Evolutionary conservation across 306 rosid genomes (phyloP).

Genomic region (Trichosanthes cucumerina): DNA sequence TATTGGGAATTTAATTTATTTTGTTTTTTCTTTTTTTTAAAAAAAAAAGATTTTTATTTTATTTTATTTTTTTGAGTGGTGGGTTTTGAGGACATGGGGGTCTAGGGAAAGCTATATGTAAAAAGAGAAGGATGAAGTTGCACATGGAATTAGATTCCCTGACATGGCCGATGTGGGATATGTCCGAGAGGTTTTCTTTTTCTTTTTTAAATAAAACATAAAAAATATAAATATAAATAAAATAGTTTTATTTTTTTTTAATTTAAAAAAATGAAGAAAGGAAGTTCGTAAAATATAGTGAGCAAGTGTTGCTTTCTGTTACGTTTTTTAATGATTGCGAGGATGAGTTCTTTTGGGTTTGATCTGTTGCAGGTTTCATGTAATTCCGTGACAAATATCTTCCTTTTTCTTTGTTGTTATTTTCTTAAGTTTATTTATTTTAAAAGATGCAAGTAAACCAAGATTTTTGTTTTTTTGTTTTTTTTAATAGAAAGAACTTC

Average conservation of each 20-base stretch:
- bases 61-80: not conserved
- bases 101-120: not conserved
- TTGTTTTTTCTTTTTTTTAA: not conserved
- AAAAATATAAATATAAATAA: not conserved
- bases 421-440: too few species aligned
- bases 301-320: slow-evolving; percentile 3
- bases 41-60: too few species aligned
- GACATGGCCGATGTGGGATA: not conserved
- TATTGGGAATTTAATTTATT: not conserved
- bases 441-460: too few species aligned
- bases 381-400: slow-evolving; percentile 5
- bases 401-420: not conserved
- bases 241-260: not conserved
- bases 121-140: slow-evolving; percentile 12
- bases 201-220: not conserved
- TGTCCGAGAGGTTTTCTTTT: too few species aligned
- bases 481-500: too few species aligned
- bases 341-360: not conserved
- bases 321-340: not conserved
- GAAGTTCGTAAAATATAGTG: not conserved
- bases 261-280: not conserved
- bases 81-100: not conserved
- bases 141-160: slow-evolving; percentile 15
- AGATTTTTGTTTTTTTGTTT: too few species aligned
- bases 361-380: slow-evolving; percentile 5